Evolutionary conservation across 192 early-diverging fungal genomes (phyloP), one percentile per base, ranked within the genome.

Genomic region (Thamnidium elegans): DNA sequence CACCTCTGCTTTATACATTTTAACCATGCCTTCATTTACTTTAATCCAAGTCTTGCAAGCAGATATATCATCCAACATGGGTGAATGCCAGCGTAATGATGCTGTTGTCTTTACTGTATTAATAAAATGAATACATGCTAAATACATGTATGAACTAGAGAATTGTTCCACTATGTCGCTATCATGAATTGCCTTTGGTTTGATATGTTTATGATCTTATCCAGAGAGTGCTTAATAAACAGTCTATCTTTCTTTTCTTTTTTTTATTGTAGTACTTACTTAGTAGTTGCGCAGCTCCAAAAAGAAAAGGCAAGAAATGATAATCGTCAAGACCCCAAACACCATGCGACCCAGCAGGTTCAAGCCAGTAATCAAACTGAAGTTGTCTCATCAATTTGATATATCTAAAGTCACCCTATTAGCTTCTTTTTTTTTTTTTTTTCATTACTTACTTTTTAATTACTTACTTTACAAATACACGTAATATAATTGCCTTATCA

Each of bases 251-350:
- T 10, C 0, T 58, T 47, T 43, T 66, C 6, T 48, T 8, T 39
- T 9, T 39, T 39, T 39, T 39, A 6, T 39, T 10, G 5, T 5
- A 20, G 4, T 15, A 30, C 36, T 53, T 69, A 87, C 86, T 85
- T 54, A 84, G 75, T 34, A 98, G 79, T 72, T 98, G 94, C 11
- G 89, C 86, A 11, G 91, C 79, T 4, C 95, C 96, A 83, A 96
- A 98, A 54, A 94, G 46, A 71, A 95, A 99, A 7, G 97, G 94
- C 71, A 99, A 72, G 65, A 97, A 97, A 62, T 99, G 95, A 74
- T 94, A 97, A 71, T 99, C 97, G 66, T 99, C 95, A 45, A 99
- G 81, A 3, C 97, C 97, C 97, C 97, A 99, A n/a, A 99, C 97
- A 56, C 97, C 97, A 63, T 99, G 97, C 11, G 88, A 91, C 8